phyloP scores from a whole-genome alignment of 768 basidiomycete genomes.

The Suillus brevipes region DNA sequence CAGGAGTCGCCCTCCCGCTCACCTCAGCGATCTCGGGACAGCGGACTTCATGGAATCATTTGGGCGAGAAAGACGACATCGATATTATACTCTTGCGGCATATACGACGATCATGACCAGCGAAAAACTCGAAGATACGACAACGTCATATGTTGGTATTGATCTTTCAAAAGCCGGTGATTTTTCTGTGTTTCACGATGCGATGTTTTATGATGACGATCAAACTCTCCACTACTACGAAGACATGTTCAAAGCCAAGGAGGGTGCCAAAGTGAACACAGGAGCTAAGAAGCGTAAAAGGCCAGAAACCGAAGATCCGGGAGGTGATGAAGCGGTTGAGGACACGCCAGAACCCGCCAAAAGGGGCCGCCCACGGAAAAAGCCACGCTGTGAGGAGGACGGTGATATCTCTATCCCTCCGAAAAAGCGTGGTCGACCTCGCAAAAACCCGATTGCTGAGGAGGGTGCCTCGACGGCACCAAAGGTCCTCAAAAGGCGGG shows the following conservation, averaged over 20 bases:
- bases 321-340: constrained; percentile 22
- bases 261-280: constrained; percentile 8
- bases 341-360: constrained; percentile 37
- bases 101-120: constrained; percentile 62
- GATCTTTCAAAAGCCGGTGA: constrained; percentile 54
- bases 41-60: constrained; percentile 75
- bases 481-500: constrained; percentile 36
- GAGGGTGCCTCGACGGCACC: not conserved
- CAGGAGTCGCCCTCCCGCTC: constrained; percentile 61
- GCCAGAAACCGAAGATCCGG: constrained; percentile 20
- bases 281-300: constrained; percentile 32
- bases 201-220: constrained; percentile 55
- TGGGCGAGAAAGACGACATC: constrained; percentile 83
- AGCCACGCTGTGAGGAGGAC: constrained; percentile 16
- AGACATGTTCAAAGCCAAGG: constrained; percentile 46
- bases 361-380: constrained; percentile 51
- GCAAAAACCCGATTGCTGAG: constrained; percentile 21
- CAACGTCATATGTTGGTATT: constrained; percentile 43
- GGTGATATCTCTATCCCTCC: constrained; percentile 16
- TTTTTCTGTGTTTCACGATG: constrained; percentile 46
- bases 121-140: constrained; percentile 62
- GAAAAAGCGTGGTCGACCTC: constrained; percentile 39
- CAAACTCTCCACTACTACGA: constrained; percentile 45
- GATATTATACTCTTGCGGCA: constrained; percentile 75
- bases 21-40: constrained; percentile 71